phyloP scores from a whole-genome alignment of 208 protist genomes.

The Blechomonas ayalai region DNA sequence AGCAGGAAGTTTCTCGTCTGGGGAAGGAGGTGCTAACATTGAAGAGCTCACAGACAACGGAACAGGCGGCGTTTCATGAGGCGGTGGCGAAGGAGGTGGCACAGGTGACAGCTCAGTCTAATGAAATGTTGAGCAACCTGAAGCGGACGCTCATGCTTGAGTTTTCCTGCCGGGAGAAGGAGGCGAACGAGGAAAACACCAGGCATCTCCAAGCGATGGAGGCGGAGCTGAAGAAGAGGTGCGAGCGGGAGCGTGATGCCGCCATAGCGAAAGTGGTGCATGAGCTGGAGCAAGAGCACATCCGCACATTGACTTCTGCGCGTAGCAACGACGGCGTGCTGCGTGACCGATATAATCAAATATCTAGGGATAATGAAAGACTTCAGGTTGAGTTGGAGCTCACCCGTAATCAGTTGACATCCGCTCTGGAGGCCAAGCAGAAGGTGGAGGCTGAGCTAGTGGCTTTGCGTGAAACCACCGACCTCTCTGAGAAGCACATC shows the following conservation, averaged over 20 bases:
- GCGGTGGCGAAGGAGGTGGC: constrained; percentile 59
- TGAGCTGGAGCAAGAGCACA: constrained; percentile 53
- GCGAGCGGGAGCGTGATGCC: constrained; percentile 66
- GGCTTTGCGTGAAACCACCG: constrained; percentile 22
- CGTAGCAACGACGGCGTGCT: constrained; percentile 50
- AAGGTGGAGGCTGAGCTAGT: constrained; percentile 41
- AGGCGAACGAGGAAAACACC: constrained; percentile 26
- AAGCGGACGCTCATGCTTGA: constrained; percentile 69
- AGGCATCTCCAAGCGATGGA: constrained; percentile 47
- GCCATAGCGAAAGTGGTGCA: constrained; percentile 61
- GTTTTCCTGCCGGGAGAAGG: constrained; percentile 47
- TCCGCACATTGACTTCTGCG: constrained; percentile 37
- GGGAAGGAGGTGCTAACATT: constrained; percentile 57
- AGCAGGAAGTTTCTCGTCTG: constrained; percentile 58
- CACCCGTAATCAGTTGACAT: constrained; percentile 44
- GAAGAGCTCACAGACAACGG: constrained; percentile 30
- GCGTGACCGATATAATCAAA: constrained; percentile 47
- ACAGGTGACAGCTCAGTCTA: constrained; percentile 48
- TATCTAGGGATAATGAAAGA: constrained; percentile 61
- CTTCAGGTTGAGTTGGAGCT: constrained; percentile 68
- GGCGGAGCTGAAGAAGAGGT: constrained; percentile 41
- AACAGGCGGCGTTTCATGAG: constrained; percentile 67
- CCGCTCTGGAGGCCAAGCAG: constrained; percentile 22
- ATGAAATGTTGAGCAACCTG: constrained; percentile 36
- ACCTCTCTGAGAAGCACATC: constrained; percentile 39